These are phyloP conservation scores for Suillus cothurnatus DNA, from an alignment of 768 basidiomycete species.

Conservation along the genomic window DNA sequence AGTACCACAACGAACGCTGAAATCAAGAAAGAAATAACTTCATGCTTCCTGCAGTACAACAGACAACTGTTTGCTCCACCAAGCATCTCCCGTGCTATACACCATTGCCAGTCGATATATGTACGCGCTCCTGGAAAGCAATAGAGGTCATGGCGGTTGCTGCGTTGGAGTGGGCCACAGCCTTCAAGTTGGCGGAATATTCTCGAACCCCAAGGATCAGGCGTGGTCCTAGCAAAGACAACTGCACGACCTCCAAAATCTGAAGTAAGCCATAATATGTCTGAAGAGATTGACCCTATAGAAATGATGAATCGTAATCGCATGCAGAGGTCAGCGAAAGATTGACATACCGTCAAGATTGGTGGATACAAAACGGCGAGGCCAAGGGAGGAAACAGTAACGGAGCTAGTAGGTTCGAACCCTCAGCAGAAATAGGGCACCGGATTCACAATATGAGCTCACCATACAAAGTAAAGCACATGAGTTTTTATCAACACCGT, in stretches of 20 bases:
- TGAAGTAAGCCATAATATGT: rapidly evolving
- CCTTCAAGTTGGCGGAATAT: not conserved
- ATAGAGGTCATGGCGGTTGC: not conserved
- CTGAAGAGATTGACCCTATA: not conserved
- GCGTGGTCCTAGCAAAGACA: not conserved
- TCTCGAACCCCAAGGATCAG: not conserved
- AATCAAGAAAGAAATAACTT: no score
- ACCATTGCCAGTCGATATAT: not conserved
- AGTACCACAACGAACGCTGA: no score
- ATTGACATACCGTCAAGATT: not conserved
- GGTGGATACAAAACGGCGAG: no score
- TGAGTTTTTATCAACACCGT: not conserved
- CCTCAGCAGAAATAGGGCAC: not conserved
- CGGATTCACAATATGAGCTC: not conserved
- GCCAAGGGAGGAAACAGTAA: not conserved
- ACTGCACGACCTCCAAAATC: not conserved
- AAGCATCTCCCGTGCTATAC: no score
- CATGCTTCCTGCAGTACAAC: no score
- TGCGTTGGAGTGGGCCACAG: no score
- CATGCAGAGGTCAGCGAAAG: not conserved
- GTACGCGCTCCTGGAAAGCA: not conserved
- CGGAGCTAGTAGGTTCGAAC: not conserved
- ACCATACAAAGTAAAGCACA: not conserved
- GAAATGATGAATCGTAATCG: not conserved
- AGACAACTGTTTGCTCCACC: not conserved